Evolutionary conservation across 345 rosid species (phyloP).

Genomic region (Salix dunnii): DNA sequence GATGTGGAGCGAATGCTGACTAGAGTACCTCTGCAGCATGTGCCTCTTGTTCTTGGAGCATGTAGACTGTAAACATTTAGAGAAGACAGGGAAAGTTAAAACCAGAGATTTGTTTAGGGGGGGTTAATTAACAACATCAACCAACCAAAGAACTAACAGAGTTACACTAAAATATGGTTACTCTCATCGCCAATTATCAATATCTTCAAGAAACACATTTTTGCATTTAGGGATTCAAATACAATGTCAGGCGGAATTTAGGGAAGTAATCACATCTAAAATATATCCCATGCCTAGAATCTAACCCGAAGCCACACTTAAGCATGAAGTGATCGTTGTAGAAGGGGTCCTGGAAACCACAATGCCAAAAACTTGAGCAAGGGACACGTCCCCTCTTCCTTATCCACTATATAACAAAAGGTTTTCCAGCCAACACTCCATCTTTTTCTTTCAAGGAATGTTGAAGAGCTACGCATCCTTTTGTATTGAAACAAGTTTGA

Average conservation of each 20-base stretch:
- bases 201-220: background rate
- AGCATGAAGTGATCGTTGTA: slow-evolving; percentile 14
- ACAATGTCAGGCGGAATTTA: slow-evolving; percentile 12
- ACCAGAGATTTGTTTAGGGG: background rate
- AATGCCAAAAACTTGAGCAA: slow-evolving; percentile 27
- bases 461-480: background rate
- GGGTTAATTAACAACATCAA: background rate
- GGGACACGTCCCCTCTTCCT: slow-evolving; percentile 37
- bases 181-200: background rate
- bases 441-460: background rate
- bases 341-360: slow-evolving; percentile 35
- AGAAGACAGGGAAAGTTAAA: slow-evolving; percentile 9
- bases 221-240: background rate
- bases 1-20: background rate
- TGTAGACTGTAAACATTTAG: slow-evolving; percentile 46
- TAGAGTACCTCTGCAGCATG: slow-evolving; percentile 79
- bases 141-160: background rate
- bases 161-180: background rate
- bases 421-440: background rate
- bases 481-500: background rate
- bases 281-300: slow-evolving; percentile 7
- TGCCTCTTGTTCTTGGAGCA: slow-evolving; percentile 88
- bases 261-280: slow-evolving; percentile 12
- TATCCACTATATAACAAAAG: background rate
- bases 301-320: slow-evolving; percentile 14